Conservation (phyloP, 2,329 filamentous ascomycete genomes). For the Aspergillus luchuensis region DNA sequence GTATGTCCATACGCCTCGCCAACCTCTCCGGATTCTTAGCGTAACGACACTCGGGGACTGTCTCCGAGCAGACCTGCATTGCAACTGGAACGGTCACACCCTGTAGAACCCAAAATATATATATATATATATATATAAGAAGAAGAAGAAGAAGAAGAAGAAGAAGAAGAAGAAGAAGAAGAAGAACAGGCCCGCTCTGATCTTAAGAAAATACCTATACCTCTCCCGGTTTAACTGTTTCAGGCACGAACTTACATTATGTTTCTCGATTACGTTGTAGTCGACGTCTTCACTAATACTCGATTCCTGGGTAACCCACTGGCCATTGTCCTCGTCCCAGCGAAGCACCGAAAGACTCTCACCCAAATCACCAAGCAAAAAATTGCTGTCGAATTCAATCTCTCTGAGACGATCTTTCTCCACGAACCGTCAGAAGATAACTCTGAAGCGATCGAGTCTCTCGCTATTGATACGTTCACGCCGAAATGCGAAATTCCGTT, state of each 20-base stretch:
- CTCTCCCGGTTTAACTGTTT: neutral
- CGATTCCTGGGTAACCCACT: conserved; percentile 54
- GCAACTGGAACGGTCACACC: too few species aligned
- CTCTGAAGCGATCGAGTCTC: conserved; percentile 13
- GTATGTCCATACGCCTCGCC: too few species aligned
- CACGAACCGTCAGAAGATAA: conserved; percentile 35
- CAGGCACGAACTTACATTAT: too few species aligned
- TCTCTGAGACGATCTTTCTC: conserved; percentile 55
- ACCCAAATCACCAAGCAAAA: conserved; percentile 50
- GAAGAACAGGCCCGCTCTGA: too few species aligned
- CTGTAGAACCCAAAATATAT: too few species aligned
- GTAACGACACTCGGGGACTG: too few species aligned
- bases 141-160: too few species aligned
- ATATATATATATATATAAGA: too few species aligned
- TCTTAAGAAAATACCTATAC: too few species aligned
- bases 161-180: too few species aligned
- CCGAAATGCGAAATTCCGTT: conserved; percentile 51
- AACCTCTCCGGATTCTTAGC: too few species aligned
- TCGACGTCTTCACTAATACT: conserved; percentile 51
- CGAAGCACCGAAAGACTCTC: conserved; percentile 8
- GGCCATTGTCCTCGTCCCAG: conserved; percentile 51
- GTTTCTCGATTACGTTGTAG: neutral
- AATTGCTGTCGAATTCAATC: conserved; percentile 56
- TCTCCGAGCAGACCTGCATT: too few species aligned
- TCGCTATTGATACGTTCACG: conserved; percentile 54